These are phyloP conservation scores for Rhodotorula taiwanensis DNA, from an alignment of 768 basidiomycete species.

Conservation along the genomic window DNA sequence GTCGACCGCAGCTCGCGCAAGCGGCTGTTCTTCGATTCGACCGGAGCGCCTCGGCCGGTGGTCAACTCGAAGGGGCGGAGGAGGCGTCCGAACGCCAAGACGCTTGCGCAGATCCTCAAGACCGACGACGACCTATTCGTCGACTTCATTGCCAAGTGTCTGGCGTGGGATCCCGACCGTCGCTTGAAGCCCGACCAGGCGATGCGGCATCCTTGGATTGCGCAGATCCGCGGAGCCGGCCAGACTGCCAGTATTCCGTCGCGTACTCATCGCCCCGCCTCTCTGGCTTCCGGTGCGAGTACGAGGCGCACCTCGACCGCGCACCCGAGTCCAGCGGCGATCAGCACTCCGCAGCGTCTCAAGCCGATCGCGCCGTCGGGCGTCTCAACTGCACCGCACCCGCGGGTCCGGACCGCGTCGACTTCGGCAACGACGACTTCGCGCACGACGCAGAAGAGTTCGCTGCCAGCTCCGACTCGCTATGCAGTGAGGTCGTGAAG, in stretches of 20 bases:
- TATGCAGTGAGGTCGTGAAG: constrained; percentile 18
- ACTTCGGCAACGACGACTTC: neutral
- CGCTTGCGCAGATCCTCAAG: constrained; percentile 77
- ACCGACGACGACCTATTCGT: constrained; percentile 92
- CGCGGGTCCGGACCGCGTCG: constrained; percentile 24
- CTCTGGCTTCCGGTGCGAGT: constrained; percentile 5
- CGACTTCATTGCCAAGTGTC: constrained; percentile 92
- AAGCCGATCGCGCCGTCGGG: constrained; percentile 10
- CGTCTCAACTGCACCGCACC: constrained; percentile 18
- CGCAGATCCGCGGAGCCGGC: neutral
- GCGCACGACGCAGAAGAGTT: constrained; percentile 1
- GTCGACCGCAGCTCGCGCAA: constrained; percentile 88
- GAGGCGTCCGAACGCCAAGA: constrained; percentile 83
- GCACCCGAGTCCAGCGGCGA: neutral
- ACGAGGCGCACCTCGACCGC: neutral
- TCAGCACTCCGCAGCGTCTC: constrained; percentile 5
- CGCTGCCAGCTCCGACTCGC: constrained; percentile 11
- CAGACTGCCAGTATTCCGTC: neutral
- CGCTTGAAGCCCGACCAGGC: constrained; percentile 90
- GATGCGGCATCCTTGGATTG: constrained; percentile 53
- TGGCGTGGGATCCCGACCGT: constrained; percentile 97
- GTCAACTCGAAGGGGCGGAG: constrained; percentile 94
- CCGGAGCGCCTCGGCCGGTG: constrained; percentile 83
- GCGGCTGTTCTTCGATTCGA: constrained; percentile 92
- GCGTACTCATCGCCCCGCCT: constrained; percentile 2